These are phyloP conservation scores for Neopestalotiopsis rosae DNA, from an alignment of 2,329 filamentous ascomycete species.

Conservation along the genomic window DNA sequence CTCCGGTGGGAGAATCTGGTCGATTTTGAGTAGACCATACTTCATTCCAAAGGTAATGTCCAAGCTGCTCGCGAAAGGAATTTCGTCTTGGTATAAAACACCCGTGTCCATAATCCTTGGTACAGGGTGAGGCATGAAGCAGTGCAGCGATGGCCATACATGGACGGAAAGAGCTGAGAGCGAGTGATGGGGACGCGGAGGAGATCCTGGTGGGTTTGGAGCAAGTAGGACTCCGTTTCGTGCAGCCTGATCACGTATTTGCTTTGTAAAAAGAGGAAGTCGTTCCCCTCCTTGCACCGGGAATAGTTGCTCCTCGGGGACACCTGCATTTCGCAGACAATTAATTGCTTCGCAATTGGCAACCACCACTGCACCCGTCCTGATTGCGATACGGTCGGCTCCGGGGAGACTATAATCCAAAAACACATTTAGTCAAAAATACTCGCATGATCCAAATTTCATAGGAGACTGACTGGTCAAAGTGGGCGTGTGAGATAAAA, in stretches of 20 bases:
- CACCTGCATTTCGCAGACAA: constrained; percentile 27
- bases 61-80: constrained; percentile 24
- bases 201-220: not conserved
- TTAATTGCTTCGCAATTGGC: constrained; percentile 32
- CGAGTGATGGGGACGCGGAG: constrained; percentile 1
- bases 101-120: constrained; percentile 26
- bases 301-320: constrained; percentile 28
- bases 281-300: constrained; percentile 30
- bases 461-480: not conserved
- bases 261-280: constrained; percentile 28
- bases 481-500: not conserved
- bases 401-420: constrained; percentile 26
- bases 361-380: constrained; percentile 30
- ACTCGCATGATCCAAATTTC: not conserved
- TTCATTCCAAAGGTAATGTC: constrained; percentile 28
- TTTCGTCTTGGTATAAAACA: constrained; percentile 21
- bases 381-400: constrained; percentile 31
- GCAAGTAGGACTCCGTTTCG: not conserved
- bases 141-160: constrained; percentile 31
- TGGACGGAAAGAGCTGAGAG: constrained; percentile 24
- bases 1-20: constrained; percentile 18
- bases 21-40: constrained; percentile 25
- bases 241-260: not conserved
- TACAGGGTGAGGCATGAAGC: constrained; percentile 27
- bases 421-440: not conserved